A percentile compares a stretch with the other conserved stretches of the same genome.
Conservation (phyloP, 768 basidiomycete genomes). For the Kwoniella dendrophila region DNA sequence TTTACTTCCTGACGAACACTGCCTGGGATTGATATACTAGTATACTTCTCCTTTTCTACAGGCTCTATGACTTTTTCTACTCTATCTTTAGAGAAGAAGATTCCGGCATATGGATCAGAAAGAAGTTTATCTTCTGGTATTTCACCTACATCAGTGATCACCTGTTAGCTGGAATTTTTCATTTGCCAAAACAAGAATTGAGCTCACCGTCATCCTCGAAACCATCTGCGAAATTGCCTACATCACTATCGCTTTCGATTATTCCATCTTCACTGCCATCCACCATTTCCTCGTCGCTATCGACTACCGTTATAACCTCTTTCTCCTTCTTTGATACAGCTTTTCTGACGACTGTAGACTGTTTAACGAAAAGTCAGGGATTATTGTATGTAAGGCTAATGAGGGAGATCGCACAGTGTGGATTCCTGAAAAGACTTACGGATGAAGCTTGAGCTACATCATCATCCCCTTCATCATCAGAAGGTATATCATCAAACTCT, state of each 20-base stretch:
- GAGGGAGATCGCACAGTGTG: no score
- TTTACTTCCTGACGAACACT: conserved; percentile 32
- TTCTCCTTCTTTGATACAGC: background rate
- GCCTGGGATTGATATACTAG: conserved; percentile 58
- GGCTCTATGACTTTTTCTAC: conserved; percentile 90
- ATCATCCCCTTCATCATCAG: conserved; percentile 56
- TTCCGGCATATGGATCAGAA: conserved; percentile 87
- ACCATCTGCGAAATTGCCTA: conserved; percentile 56
- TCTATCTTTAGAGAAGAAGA: conserved; percentile 94
- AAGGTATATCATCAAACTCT: conserved; percentile 73
- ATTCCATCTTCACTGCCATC: conserved; percentile 54
- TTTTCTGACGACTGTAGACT: no score
- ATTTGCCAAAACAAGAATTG: background rate
- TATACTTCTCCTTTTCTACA: conserved; percentile 71
- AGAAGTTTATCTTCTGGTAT: conserved; percentile 58
- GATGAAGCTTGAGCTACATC: conserved; percentile 3
- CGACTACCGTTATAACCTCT: conserved; percentile 2
- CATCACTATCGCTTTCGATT: conserved; percentile 47
- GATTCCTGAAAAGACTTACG: no score
- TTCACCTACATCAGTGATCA: no score
- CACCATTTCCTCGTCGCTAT: conserved; percentile 4
- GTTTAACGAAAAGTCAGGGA: no score
- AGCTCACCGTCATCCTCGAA: conserved; percentile 63
- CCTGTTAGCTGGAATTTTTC: background rate
- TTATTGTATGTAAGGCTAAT: no score